Percentiles rank a stretch among this genome's conserved stretches.
These are phyloP conservation scores for sorghum (Sorghum bicolor) DNA, from an alignment of 176 grass and related monocot species.

Conservation along the genomic window DNA sequence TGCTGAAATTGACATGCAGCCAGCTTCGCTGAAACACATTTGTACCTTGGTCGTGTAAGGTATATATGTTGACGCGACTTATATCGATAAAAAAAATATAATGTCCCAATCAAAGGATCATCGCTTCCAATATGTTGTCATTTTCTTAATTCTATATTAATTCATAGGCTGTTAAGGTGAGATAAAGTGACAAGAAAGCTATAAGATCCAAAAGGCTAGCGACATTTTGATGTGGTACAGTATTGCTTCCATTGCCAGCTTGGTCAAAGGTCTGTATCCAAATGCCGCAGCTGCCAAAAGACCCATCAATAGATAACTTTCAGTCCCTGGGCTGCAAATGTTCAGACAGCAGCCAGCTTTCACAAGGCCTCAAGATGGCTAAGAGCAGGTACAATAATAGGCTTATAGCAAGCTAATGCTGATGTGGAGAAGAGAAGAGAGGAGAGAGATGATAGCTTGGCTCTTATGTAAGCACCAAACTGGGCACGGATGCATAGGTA, in stretches of 20 bases:
- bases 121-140: background rate
- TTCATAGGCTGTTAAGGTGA: background rate
- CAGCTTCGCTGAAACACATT: slow-evolving; percentile 8
- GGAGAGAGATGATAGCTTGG: too few species aligned
- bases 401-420: too few species aligned
- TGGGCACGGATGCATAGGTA: too few species aligned
- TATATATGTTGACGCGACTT: background rate
- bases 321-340: slow-evolving; percentile 4
- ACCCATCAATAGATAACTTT: background rate
- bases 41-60: background rate
- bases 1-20: background rate
- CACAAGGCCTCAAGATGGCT: background rate
- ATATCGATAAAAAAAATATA: slow-evolving; percentile 13
- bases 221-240: too few species aligned
- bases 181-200: slow-evolving; percentile 20
- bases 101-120: slow-evolving; percentile 16
- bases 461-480: too few species aligned
- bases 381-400: too few species aligned
- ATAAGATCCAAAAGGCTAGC: background rate
- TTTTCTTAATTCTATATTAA: background rate
- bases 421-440: too few species aligned
- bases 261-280: too few species aligned
- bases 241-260: too few species aligned
- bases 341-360: background rate
- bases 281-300: too few species aligned